Conservation (phyloP, 2,329 filamentous ascomycete genomes). For the Tolypocladium sp. region DNA sequence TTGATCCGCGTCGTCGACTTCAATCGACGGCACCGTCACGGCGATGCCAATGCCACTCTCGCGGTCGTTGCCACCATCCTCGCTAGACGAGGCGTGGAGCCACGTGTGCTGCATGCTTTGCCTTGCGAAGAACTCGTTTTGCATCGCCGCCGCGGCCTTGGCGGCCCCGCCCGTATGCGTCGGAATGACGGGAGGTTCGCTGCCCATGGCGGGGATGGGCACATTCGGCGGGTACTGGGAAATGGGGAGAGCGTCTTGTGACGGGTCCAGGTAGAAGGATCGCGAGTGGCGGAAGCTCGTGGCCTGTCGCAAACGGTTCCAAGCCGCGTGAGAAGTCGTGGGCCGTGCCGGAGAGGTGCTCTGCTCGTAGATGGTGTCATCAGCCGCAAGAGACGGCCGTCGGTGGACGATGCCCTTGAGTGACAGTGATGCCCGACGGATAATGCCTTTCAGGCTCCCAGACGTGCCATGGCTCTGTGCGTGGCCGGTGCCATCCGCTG, state of each 20-base stretch:
- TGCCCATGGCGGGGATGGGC: constrained; percentile 39
- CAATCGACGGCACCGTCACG: constrained; percentile 33
- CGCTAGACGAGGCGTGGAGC: constrained; percentile 27
- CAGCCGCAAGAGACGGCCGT: constrained; percentile 30
- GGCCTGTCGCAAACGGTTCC: constrained; percentile 42
- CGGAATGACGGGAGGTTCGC: constrained; percentile 52
- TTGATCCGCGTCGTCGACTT: constrained; percentile 24
- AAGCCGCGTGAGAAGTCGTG: constrained; percentile 39
- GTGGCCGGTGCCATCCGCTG: constrained; percentile 10
- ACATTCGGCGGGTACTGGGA: constrained; percentile 18
- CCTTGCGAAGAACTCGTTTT: constrained; percentile 39
- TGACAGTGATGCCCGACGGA: constrained; percentile 47
- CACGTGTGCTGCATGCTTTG: constrained; percentile 30
- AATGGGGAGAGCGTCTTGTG: constrained; percentile 15
- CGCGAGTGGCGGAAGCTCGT: constrained; percentile 40
- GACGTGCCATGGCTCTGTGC: constrained; percentile 15
- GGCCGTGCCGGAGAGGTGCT: constrained; percentile 21
- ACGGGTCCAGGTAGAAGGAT: constrained; percentile 30
- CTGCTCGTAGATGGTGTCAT: constrained; percentile 20
- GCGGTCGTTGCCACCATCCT: constrained; percentile 41
- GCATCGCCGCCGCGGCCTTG: constrained; percentile 50
- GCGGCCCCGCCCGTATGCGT: constrained; percentile 50
- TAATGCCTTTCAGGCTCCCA: constrained; percentile 37
- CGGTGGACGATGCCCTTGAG: constrained; percentile 43
- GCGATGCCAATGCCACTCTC: constrained; percentile 58